These are phyloP conservation scores for Camillea tinctor DNA, from an alignment of 2,329 filamentous ascomycete species.

Conservation along the genomic window DNA sequence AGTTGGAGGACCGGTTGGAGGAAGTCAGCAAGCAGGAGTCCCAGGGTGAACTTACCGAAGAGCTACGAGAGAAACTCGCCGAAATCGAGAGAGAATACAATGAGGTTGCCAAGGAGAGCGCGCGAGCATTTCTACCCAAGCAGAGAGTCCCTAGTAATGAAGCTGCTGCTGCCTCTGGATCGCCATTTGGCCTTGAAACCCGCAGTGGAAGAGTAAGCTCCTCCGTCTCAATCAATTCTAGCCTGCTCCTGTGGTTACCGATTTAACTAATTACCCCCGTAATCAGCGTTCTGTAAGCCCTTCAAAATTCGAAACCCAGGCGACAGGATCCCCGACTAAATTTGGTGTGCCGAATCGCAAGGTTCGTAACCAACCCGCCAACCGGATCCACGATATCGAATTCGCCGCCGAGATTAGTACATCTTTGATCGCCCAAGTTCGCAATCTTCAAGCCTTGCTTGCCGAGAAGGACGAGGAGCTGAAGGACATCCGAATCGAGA, in stretches of 20 bases:
- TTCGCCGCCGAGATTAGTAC: constrained; percentile 98
- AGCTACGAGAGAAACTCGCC: constrained; percentile 76
- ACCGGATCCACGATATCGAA: constrained; percentile 90
- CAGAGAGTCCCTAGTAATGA: constrained; percentile 76
- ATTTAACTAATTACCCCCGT: constrained; percentile 4
- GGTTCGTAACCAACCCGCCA: constrained; percentile 84
- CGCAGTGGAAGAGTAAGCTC: constrained; percentile 51
- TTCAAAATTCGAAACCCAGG: constrained; percentile 79
- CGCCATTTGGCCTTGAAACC: constrained; percentile 53
- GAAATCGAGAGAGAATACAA: constrained; percentile 95
- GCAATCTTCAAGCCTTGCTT: constrained; percentile 81
- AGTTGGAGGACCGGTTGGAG: constrained; percentile 76
- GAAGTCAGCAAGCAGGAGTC: constrained; percentile 78
- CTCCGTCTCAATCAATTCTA: background rate
- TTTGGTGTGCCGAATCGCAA: constrained; percentile 83
- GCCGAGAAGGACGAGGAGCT: constrained; percentile 85
- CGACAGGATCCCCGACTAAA: constrained; percentile 84
- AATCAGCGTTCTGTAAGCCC: constrained; percentile 67
- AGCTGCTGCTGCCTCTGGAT: constrained; percentile 45
- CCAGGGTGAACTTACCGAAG: constrained; percentile 76
- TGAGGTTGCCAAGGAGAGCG: constrained; percentile 86
- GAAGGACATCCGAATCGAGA: constrained; percentile 71
- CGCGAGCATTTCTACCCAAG: constrained; percentile 82
- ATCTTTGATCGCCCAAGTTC: constrained; percentile 88
- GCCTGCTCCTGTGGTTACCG: background rate